A percentile compares a stretch with the other conserved stretches of the same genome.
Conservation (phyloP, 108 stramenopile species). For the Fistulifera solaris region DNA sequence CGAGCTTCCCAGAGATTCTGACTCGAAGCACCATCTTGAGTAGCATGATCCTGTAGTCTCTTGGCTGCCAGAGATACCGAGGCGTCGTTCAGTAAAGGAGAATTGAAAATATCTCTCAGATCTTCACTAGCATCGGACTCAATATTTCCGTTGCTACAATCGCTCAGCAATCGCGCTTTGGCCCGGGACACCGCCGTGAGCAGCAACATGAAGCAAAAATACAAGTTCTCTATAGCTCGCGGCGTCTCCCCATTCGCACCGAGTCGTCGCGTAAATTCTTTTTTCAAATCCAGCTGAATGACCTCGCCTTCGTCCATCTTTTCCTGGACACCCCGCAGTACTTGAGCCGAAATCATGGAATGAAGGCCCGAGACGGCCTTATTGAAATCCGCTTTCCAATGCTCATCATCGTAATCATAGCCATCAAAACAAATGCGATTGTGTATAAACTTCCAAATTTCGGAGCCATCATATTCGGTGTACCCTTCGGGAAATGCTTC, state of each 20-base stretch:
- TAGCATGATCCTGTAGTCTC: slow-evolving; percentile 52
- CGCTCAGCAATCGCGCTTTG: slow-evolving; percentile 50
- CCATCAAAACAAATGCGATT: slow-evolving; percentile 59
- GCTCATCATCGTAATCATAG: slow-evolving; percentile 62
- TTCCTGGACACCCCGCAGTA: slow-evolving; percentile 60
- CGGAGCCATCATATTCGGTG: slow-evolving; percentile 79
- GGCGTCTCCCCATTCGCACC: slow-evolving; percentile 66
- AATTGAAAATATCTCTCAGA: slow-evolving; percentile 34
- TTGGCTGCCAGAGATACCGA: slow-evolving; percentile 41
- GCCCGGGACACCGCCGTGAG: slow-evolving; percentile 76
- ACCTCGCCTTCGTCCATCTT: slow-evolving; percentile 44
- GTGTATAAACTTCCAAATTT: slow-evolving; percentile 81
- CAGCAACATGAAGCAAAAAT: slow-evolving; percentile 90
- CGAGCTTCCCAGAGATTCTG: slow-evolving; percentile 73
- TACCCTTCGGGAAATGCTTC: slow-evolving; percentile 74
- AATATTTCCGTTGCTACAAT: slow-evolving; percentile 51
- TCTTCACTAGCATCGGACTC: slow-evolving; percentile 23
- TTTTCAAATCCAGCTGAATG: slow-evolving; percentile 34
- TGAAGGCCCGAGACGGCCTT: slow-evolving; percentile 81
- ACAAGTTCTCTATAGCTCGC: slow-evolving; percentile 85
- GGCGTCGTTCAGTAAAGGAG: slow-evolving; percentile 48
- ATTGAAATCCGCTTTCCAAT: slow-evolving; percentile 89
- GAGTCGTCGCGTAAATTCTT: slow-evolving; percentile 70
- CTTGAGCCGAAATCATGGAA: slow-evolving; percentile 72
- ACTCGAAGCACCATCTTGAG: slow-evolving; percentile 29